Base-by-base conservation (phyloP, 208 protist species). In the Trypanosoma scelopori region DNA sequence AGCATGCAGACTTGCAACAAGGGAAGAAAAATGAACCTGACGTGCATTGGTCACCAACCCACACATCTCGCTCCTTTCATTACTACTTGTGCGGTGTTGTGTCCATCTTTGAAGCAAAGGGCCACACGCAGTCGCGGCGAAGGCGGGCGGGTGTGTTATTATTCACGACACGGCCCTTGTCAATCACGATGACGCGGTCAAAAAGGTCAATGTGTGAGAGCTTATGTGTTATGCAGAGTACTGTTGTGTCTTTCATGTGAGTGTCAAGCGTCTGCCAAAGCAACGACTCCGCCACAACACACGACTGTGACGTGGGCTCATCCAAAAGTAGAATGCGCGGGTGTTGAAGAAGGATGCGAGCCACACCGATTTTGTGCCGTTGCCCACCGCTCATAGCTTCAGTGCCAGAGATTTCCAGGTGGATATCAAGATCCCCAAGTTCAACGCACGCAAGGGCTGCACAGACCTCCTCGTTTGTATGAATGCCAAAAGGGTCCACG, bases 201-300 rank as follows among this genome's bases (percentile, higher is more conserved):
- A 72, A 78, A 52, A 66, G 65, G 49, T 67, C 72, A 67, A 78
- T 63, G 27, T 65, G 58, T 43, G 48, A 43, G 16, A 72, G 41
- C 30, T 70, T 72, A 42, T 78, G 72, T 27, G 72, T 78, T 25
- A 73, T 69, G 47, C 56, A 66, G 42, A 78, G 43, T 12, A 70
- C n/a, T 42, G 72, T 78, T n/a, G 51, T 61, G 3, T 22, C 58
- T 27, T 55, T 55, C 27, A 76, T 37, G 42, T 65, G 47, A 1
- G 25, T 42, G 9, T 43, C 32, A 28, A 78, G 16, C 27, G 47
- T 39, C 16, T 42, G 16, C 64, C 72, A 71, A 0, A 78, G 43
- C 50, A 48, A 41, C 5, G 39, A 30, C 18, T 78, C 72, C 18
- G 50, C 60, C 35, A 51, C 53, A 7, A 7, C 20, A 25, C 56